Conservation (phyloP, 2,329 filamentous ascomycete species). For the Cryphonectria nitschkei region DNA sequence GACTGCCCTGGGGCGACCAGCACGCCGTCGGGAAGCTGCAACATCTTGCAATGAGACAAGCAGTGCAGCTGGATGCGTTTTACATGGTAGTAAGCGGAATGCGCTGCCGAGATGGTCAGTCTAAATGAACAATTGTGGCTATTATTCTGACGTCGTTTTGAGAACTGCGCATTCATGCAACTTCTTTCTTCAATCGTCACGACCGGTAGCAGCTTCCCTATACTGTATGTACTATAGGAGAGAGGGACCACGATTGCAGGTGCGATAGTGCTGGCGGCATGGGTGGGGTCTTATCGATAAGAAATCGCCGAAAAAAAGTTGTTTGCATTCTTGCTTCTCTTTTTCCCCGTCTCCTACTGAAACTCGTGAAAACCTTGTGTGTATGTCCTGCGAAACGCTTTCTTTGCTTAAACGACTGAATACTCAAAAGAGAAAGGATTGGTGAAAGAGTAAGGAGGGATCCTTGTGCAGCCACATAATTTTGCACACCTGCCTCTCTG, state of each 20-base stretch:
- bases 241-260: not conserved
- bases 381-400: not conserved
- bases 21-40: not conserved
- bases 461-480: not conserved
- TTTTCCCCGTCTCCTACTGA: not conserved
- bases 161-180: not conserved
- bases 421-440: not conserved
- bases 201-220: not conserved
- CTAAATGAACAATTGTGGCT: not conserved
- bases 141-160: not conserved
- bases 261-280: not conserved
- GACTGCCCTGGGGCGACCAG: not conserved
- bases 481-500: not conserved
- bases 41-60: not conserved
- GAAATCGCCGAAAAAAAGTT: not conserved
- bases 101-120: not conserved
- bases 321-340: not conserved
- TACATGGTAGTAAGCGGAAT: not conserved
- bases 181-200: not conserved
- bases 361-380: not conserved
- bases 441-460: not conserved
- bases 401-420: not conserved
- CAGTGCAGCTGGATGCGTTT: not conserved
- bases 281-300: slow-evolving; percentile 13
- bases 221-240: too few species aligned